These are phyloP conservation scores for Rubia occidens DNA, from an alignment of 305 asterid species.

Conservation along the genomic window DNA sequence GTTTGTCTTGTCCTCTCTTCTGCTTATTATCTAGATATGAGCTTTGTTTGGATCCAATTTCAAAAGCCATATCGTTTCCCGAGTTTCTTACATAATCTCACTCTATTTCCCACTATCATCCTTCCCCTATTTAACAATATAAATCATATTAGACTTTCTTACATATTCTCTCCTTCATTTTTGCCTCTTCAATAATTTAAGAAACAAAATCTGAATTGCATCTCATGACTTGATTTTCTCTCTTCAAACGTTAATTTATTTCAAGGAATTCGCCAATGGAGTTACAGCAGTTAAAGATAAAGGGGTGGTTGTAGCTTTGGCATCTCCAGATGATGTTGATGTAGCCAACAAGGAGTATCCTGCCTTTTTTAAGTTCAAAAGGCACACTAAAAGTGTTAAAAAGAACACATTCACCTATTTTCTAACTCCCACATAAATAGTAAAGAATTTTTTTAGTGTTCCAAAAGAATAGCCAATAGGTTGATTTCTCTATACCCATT, in stretches of 20 bases:
- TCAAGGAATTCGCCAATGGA: constrained; percentile 43
- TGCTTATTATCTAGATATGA: neutral
- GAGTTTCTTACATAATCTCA: no score
- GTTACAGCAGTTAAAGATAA: no score
- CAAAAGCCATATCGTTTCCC: no score
- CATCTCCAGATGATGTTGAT: no score
- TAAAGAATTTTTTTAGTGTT: neutral
- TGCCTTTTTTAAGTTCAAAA: constrained; percentile 42
- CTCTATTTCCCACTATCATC: neutral
- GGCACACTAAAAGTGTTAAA: constrained; percentile 42
- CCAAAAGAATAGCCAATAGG: neutral
- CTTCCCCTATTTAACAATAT: neutral
- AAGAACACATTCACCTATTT: constrained; percentile 9
- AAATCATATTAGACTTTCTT: no score
- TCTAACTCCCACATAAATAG: neutral
- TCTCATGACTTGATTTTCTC: constrained; percentile 5
- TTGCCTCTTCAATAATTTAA: neutral
- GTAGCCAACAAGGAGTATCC: constrained; percentile 25
- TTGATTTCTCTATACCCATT: neutral
- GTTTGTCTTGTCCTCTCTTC: neutral
- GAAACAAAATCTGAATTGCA: neutral
- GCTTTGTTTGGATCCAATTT: neutral
- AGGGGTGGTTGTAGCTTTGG: no score
- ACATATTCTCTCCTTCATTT: neutral
- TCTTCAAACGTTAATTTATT: constrained; percentile 52